phyloP scores from a whole-genome alignment of 1,139 yeast species.

The Hemisphaericaspora lyxosophila region DNA sequence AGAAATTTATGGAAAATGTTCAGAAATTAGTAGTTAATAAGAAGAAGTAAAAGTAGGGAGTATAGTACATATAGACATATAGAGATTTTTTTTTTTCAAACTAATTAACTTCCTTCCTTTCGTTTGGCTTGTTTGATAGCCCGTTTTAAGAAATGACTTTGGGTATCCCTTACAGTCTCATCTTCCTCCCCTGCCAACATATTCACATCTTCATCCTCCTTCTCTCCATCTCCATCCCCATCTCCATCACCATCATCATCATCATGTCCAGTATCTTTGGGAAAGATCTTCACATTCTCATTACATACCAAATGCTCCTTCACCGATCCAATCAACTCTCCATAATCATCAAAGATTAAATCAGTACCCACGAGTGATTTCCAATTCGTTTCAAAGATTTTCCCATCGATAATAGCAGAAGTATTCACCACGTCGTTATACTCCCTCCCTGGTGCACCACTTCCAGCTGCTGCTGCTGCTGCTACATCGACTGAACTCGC shows the following conservation, averaged over 20 bases:
- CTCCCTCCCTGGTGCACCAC: too few species aligned
- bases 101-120: slow-evolving; percentile 16
- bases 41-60: slow-evolving; percentile 3
- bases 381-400: slow-evolving; percentile 77
- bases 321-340: slow-evolving; percentile 48
- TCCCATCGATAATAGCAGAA: slow-evolving; percentile 39
- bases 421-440: slow-evolving; percentile 26
- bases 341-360: slow-evolving; percentile 59
- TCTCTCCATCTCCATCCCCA: slow-evolving; percentile 14
- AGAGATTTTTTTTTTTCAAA: too few species aligned
- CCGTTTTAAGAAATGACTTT: slow-evolving; percentile 28
- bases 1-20: slow-evolving; percentile 63
- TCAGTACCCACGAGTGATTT: slow-evolving; percentile 80
- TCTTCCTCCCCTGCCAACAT: slow-evolving; percentile 14
- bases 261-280: slow-evolving; percentile 10
- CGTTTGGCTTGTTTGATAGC: slow-evolving; percentile 30
- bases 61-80: too few species aligned
- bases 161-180: slow-evolving; percentile 15
- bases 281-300: slow-evolving; percentile 25
- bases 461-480: slow-evolving; percentile 1
- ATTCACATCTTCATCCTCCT: slow-evolving; percentile 13
- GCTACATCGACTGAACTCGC: background rate
- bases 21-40: slow-evolving; percentile 32
- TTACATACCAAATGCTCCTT: slow-evolving; percentile 40
- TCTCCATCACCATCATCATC: background rate